Percentiles rank a stretch among this genome's conserved stretches.
phyloP scores from a whole-genome alignment of 2,329 filamentous ascomycete genomes.

The Taxawa tesnikishii region DNA sequence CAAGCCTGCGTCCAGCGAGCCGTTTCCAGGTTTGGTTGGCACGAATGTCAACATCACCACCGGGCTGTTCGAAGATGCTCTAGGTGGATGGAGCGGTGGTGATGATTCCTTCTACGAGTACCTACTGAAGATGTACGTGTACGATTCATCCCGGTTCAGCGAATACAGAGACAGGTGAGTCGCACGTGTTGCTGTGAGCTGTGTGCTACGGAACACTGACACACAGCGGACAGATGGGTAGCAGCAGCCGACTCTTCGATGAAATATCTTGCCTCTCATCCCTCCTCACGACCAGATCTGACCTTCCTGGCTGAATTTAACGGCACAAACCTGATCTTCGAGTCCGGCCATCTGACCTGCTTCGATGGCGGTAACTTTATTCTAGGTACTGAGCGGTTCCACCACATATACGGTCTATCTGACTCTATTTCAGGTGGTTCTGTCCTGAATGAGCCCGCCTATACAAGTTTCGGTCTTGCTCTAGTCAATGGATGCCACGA shows the following conservation, averaged over 20 bases:
- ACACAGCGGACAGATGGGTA: constrained; percentile 44
- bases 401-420: too few species aligned
- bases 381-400: too few species aligned
- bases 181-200: too few species aligned
- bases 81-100: constrained; percentile 66
- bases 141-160: constrained; percentile 53
- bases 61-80: constrained; percentile 54
- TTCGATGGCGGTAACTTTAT: constrained; percentile 81
- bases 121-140: constrained; percentile 82
- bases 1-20: constrained; percentile 48
- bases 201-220: too few species aligned
- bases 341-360: constrained; percentile 50
- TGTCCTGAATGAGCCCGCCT: constrained; percentile 51
- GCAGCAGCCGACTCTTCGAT: constrained; percentile 66
- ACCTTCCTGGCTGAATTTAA: constrained; percentile 56
- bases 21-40: constrained; percentile 67
- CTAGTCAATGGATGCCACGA: constrained; percentile 62
- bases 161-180: constrained; percentile 47
- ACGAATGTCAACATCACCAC: constrained; percentile 50
- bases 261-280: constrained; percentile 55
- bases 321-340: constrained; percentile 25
- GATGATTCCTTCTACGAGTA: constrained; percentile 82
- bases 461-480: constrained; percentile 60
- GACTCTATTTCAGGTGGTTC: constrained; percentile 75
- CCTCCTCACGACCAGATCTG: constrained; percentile 52